Evolutionary conservation across 2,329 filamentous ascomycete genomes (phyloP), one percentile per base, ranked within the genome.

Genomic region (Tolypocladium sp.): DNA sequence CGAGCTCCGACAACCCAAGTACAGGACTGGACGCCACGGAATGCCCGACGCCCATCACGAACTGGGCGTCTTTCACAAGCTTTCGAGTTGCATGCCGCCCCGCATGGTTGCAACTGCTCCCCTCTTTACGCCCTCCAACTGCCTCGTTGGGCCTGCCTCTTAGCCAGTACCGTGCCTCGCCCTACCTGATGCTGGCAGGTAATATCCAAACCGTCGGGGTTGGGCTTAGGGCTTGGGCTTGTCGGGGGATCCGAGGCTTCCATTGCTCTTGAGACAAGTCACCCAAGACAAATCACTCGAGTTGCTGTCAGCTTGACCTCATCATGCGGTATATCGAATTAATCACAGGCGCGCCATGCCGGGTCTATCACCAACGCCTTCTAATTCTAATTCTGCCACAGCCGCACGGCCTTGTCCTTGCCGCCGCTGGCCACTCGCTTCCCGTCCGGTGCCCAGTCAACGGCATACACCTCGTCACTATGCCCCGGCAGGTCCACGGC

Each of bases 401-500:
- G 73, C 64, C 85, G 77, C 25, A 89, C 84, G 2, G 85, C 85
- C 73, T 96, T 97, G 73, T 99, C 94, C 71, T 93, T 93, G 12
- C 94, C 94, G 58, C 92, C 94, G 71, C 92, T 96, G 22, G 87
- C 92, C 20, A 97, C 92, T 66, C 87, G 87, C 66, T 91, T 84
- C 10, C 94, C 94, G 71, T 97, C 92, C 0, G 91, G 88, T 66
- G 90, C 92, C 94, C 93, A 97, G 71, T 97, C 93, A 15, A 97
- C 87, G 0, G 92, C 91, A 73, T 92, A 97, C 0, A 97, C 92
- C 72, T 97, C 91, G 68, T 96, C 93, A 70, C 90, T 84, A 72
- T 97, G 93, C 0, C 93, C 92, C 0, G 92, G 91, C 53, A 97
- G 77, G 76, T 97, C 92, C 55, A 78, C 77, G 3, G 86, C 84